Base-by-base conservation (phyloP, 2,329 filamentous ascomycete species). In the Microcyclospora tardicrescens region DNA sequence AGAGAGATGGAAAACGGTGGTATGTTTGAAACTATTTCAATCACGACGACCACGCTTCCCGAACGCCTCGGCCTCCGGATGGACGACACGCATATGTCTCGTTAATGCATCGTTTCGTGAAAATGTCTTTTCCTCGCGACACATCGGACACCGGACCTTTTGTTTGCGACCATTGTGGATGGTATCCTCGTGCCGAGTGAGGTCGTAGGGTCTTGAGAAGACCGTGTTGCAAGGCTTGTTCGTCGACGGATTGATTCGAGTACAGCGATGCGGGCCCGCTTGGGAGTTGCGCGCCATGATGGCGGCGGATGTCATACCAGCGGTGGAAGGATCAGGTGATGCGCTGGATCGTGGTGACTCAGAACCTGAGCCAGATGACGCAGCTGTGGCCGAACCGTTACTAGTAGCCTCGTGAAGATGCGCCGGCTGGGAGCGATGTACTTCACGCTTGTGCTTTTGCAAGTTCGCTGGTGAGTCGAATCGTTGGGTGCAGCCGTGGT, bases 61-160 rank as follows among this genome's bases (percentile, higher is more conserved):
- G n/a, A 81, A 79, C 51, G 84, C 79, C 46, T 87, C 81, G 40
- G 89, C 73, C 44, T 94, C 84, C 0, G 89, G 87, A 60, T 95
- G 89, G 46, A 93, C 89, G 35, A 95, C 87, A 28, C 86, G 78
- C 72, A 94, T 93, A 59, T 98, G 91, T 43, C 91, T 72, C 11
- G 89, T 96, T 35, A 96, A 70, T 1, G 91, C 91, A 65, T 98
- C 91, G 47, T 89, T 91, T 41, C 91, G 78, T 51, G 86, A 94
- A 57, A 98, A 98, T 0, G 85, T 93, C 72, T 96, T 96, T 56
- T 96, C 89, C 53, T 96, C 87, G 2, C 84, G 86, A 63, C 91
- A 98, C 35, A 94, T 66, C 45, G 87, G 79, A 62, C 91, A 98
- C 33, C 85, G 79, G 6, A 95, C 86, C 67, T 96, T 96, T 60